Evolutionary conservation across 352 stramenopile species (phyloP), one percentile per base, ranked within the genome.

Genomic region (Phytophthora crassamura): DNA sequence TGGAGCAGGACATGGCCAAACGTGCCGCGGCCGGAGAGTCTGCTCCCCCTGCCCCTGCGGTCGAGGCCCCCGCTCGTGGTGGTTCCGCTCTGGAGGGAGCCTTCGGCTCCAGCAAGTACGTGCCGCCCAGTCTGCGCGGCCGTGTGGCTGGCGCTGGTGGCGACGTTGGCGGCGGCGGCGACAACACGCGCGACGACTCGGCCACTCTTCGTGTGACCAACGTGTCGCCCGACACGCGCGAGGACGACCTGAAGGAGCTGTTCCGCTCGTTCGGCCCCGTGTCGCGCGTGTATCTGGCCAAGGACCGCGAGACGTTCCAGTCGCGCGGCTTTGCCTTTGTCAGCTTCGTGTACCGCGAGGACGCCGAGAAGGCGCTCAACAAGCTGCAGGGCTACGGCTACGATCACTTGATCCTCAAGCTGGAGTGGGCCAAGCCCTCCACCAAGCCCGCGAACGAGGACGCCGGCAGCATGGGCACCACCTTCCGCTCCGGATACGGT

Each of bases 381-480:
- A 98, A 98, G 70, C 82, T 99, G 47, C 86, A 96, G 72, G 97
- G 97, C 48, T 98, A 97, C 82, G 98, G 98, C 49, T 99, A 99
- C 76, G 97, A 99, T 80, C 97, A 99, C 84, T 89, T 99, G 75
- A 99, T 99, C 81, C 86, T 99, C 58, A 99, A 99, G 88, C 86
- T 99, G 56, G 98, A 99, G 84, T 99, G 97, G 97, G 98, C 98
- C 57, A 98, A 99, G 88, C 98, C 97, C 7, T 95, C 88, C 59
- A 97, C 82, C 88, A 97, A 92, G 81, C 82, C 79, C 28, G 78
- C 78, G 22, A 68, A 86, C 58, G 82, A 82, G 54, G 67, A 96
- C 52, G 79, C 82, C 42, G 86, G 88, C 65, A 89, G 80, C 65
- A 90, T 91, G 78, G 80, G 84, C 65, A 96, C 88, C 36, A 94